Conservation (phyloP, 345 rosid genomes). For the Abelmoschus esculentus region DNA sequence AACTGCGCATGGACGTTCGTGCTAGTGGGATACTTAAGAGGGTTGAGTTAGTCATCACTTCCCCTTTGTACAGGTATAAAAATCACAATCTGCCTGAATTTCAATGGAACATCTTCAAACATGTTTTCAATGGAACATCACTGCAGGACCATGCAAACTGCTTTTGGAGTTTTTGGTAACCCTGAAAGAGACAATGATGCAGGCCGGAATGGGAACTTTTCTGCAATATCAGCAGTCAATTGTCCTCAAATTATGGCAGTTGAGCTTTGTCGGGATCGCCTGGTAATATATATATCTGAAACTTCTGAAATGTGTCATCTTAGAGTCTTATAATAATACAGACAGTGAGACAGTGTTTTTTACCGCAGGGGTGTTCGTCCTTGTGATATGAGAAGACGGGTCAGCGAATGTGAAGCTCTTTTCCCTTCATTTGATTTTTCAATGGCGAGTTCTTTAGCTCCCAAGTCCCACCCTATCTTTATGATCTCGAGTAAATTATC, state of each 20-base stretch:
- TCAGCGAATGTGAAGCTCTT: conserved; percentile 43
- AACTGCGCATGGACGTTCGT: conserved; percentile 30
- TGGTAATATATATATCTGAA: conserved; percentile 27
- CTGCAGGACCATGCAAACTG: conserved; percentile 63
- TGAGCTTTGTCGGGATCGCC: conserved; percentile 61
- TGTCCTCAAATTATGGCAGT: conserved; percentile 46
- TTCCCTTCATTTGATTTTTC: conserved; percentile 79
- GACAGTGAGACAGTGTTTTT: no score
- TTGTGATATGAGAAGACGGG: conserved; percentile 65
- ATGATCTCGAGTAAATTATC: not conserved
- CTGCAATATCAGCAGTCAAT: conserved; percentile 31
- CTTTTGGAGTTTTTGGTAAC: conserved; percentile 55
- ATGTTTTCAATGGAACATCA: not conserved
- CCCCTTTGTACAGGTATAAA: conserved; percentile 50
- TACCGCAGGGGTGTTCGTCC: conserved; percentile 74
- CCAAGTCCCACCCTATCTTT: not conserved
- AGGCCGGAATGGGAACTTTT: conserved; percentile 24
- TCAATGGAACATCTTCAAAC: not conserved
- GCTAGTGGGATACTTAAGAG: conserved; percentile 23
- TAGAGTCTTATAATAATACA: not conserved
- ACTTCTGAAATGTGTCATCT: not conserved
- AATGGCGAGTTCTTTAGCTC: conserved; percentile 37
- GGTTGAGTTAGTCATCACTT: conserved; percentile 47
- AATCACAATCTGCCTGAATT: not conserved
- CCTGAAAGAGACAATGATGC: conserved; percentile 11